Base-by-base conservation (phyloP, 768 basidiomycete genomes). In the Panaeolus papilionaceus region DNA sequence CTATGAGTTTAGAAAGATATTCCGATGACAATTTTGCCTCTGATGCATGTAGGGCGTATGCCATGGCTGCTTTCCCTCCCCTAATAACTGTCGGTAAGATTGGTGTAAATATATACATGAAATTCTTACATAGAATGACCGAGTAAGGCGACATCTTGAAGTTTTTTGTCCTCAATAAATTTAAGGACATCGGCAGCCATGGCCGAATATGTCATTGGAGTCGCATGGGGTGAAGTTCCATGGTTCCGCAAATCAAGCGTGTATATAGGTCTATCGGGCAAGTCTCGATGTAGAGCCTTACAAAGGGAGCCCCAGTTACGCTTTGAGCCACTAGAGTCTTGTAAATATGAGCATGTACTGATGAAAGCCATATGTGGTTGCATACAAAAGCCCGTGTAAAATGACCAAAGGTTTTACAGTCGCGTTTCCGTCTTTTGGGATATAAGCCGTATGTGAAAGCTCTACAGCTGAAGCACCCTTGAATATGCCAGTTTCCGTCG, bases 171-270 rank as follows among this genome's bases (percentile, higher is more conserved):
- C 18, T 80, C 72, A 67, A 92, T 85, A 73, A 95, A 94, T 54
- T 86, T 80, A 1, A 89, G 77, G 12, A 97, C 86, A 72, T 98
- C 96, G 4, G 79, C 78, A 0, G 93, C 94, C 93, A 97, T 93
- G 42, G 89, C 84, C 10, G 79, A 75, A 75, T 97, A 96, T 14
- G 86, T 88, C 85, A 93, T 92, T 0, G 91, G 89, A 11, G 79
- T 79, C 18, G 80, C 83, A 75, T 95, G 94, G 0, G 92, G 94
- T 0, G 94, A 95, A 18, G 84, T 76, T 1, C 96, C 96, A 71
- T 96, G 95, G 73, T 97, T 98, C n/a, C 96, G 84, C 26, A 97
- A 82, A 77, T 98, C 95, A 45, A 97, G 78, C 2, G 90, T 82
- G 72, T 94, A 95, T 20, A 97, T 84, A 1, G 92, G 89, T 66